Evolutionary conservation across 148 eudicot genomes (phyloP).

Genomic region (Simmondsia chinensis): DNA sequence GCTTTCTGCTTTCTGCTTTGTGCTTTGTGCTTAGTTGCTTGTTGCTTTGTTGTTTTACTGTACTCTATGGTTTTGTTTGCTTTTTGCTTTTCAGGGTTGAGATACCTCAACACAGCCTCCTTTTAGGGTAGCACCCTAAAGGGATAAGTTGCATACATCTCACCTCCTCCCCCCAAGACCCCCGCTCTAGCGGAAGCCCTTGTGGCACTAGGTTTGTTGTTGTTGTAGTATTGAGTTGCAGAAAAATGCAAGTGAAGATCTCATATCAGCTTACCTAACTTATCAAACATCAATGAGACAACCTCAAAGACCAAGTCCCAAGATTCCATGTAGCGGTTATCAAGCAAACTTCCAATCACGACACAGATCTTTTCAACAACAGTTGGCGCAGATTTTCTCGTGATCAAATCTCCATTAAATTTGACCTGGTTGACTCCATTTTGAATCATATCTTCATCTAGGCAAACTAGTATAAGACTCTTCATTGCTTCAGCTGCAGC

Average conservation of each 20-base stretch:
- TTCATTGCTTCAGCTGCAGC: conserved; percentile 73
- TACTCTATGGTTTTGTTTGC: too few species aligned
- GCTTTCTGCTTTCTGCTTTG: too few species aligned
- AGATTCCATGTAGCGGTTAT: conserved; percentile 49
- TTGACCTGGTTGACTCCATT: conserved; percentile 48
- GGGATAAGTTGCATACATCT: too few species aligned
- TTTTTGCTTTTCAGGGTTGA: too few species aligned
- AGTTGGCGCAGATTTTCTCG: conserved; percentile 51
- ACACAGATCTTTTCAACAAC: conserved; percentile 73
- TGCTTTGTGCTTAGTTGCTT: too few species aligned
- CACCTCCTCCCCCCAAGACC: too few species aligned
- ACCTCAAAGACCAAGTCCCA: conserved; percentile 90
- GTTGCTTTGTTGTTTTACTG: too few species aligned
- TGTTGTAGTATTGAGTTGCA: too few species aligned
- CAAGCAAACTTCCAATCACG: conserved; percentile 66
- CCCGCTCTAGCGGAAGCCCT: too few species aligned
- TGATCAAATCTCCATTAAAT: conserved; percentile 11
- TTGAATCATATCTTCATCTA: conserved; percentile 72
- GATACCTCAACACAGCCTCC: too few species aligned
- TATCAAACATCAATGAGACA: conserved; percentile 72
- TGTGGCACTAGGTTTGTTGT: too few species aligned
- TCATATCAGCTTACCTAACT: conserved; percentile 46
- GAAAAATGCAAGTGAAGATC: not conserved
- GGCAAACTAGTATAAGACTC: conserved; percentile 53
- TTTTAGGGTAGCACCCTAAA: too few species aligned